Base-by-base conservation (phyloP, 1,139 yeast genomes). In the Debaryomycetaceae sp. region DNA sequence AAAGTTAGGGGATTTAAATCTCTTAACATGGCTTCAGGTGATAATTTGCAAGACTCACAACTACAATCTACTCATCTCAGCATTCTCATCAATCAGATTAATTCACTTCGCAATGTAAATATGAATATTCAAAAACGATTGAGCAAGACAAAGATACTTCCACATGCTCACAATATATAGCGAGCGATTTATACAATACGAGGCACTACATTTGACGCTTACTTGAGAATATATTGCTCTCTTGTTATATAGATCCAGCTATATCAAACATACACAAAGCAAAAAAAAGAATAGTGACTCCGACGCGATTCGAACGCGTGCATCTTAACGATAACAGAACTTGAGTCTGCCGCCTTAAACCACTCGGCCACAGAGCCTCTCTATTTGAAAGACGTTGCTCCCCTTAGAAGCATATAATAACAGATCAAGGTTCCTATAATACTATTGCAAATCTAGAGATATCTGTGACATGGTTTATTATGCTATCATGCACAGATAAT, bases 341-440 rank as follows among this genome's bases (percentile, higher is more conserved):
- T 60, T 60, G 65, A 60, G 65, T 60, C 65, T 60, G 56, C 62
- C 65, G 65, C 65, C 65, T 60, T 60, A 60, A 27, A 60, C 65
- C 65, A 58, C 65, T 59, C 64, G 64, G 63, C 64, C 64, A 59
- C 51, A 56, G 59, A 57, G 60, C 64, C 64, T 23, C 30, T 45
- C 44, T 33, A 30, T 27, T 30, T 20, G 11, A 27, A 3, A 4
- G 20, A 17, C 20, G 20, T 17, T 17, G 2, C 20, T 17, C 20
- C 20, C 20, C 20, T 17, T 17, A 4, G 4, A 17, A 17, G 20
- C 20, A 17, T 17, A 17, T 17, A 2, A 4, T 17, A 4, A 2
- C 20, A 17, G 20, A 17, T 17, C 20, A 17, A 17, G 20, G 20
- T 17, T 4, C 4, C 20, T 2, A 17, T 17, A 17, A 17, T 17